Evolutionary conservation across 169 alveolate species (phyloP).

Genomic region (Cytauxzoon felis): DNA sequence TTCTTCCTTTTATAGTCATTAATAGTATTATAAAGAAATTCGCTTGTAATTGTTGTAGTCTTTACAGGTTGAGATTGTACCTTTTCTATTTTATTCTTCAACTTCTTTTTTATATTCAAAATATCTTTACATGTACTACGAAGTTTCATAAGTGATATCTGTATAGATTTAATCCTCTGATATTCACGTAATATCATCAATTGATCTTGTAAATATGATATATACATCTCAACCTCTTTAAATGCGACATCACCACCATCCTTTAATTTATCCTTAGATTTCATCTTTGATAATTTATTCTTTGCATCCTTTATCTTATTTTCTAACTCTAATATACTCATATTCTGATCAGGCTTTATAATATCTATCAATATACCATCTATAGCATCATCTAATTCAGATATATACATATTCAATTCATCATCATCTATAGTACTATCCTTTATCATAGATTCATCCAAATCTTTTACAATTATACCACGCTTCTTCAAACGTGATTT

Average conservation of each 20-base stretch:
- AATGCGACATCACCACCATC: slow-evolving; percentile 34
- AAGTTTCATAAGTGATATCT: slow-evolving; percentile 10
- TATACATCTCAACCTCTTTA: slow-evolving; percentile 32
- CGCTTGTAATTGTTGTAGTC: slow-evolving; percentile 1
- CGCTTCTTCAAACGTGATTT: slow-evolving; percentile 10
- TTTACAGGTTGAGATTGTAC: background rate
- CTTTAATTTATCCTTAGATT: slow-evolving; percentile 9
- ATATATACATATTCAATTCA: slow-evolving; percentile 13
- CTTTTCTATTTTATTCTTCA: background rate
- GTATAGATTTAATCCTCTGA: slow-evolving; percentile 32
- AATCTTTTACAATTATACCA: slow-evolving; percentile 21
- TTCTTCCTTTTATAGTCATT: slow-evolving; percentile 37
- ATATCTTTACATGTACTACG: slow-evolving; percentile 10
- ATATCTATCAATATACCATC: slow-evolving; percentile 9
- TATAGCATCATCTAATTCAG: slow-evolving; percentile 25
- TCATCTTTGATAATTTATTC: slow-evolving; percentile 17
- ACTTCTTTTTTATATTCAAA: background rate
- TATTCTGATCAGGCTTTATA: slow-evolving; percentile 25
- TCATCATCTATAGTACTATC: slow-evolving; percentile 11
- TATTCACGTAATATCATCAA: slow-evolving; percentile 17
- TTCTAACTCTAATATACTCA: slow-evolving; percentile 36
- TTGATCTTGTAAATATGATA: slow-evolving; percentile 36
- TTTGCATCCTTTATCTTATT: slow-evolving; percentile 22
- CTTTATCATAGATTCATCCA: background rate
- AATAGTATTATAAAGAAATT: slow-evolving; percentile 9